Evolutionary conservation across 2,329 filamentous ascomycete genomes (phyloP).

Genomic region (Sordariomycetes sp.): DNA sequence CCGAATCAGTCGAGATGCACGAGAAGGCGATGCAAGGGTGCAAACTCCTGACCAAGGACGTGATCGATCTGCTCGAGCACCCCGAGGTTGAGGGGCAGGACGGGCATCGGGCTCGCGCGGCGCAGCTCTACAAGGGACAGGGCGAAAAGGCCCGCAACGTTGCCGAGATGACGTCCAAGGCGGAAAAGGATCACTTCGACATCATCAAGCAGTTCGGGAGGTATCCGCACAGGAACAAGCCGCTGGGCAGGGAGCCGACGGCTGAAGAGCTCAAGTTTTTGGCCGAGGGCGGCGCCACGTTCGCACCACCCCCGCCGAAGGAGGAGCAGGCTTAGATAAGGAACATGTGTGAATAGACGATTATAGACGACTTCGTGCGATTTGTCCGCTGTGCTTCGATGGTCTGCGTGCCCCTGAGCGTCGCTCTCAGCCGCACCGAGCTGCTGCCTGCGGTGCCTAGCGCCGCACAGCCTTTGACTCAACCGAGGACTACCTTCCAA

Average conservation of each 20-base stretch:
- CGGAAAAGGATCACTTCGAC: conserved; percentile 35
- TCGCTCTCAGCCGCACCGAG: neutral
- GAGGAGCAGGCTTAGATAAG: neutral
- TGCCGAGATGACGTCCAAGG: conserved; percentile 14
- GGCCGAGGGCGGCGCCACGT: conserved; percentile 30
- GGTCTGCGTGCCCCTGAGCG: too few relatives aligned
- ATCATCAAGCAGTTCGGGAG: conserved; percentile 45
- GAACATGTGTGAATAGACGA: too few relatives aligned
- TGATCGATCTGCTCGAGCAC: conserved; percentile 17
- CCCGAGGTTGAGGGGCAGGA: conserved; percentile 5
- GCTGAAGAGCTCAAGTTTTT: conserved; percentile 41
- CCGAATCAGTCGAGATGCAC: conserved; percentile 39
- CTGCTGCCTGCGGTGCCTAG: neutral
- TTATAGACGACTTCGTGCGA: too few relatives aligned
- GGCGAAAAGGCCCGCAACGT: conserved; percentile 15
- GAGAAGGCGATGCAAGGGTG: conserved; percentile 22
- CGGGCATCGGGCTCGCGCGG: conserved; percentile 16
- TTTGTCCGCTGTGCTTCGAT: too few relatives aligned
- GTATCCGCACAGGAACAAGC: conserved; percentile 49
- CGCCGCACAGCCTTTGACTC: neutral
- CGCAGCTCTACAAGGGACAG: conserved; percentile 13
- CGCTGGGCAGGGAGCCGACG: conserved; percentile 37
- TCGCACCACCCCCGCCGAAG: conserved; percentile 7
- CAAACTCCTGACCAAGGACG: conserved; percentile 19
- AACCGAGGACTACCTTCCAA: too few relatives aligned